Evolutionary conservation across 495 filamentous ascomycete genomes (phyloP).

Genomic region (Amniculicola lignicola): DNA sequence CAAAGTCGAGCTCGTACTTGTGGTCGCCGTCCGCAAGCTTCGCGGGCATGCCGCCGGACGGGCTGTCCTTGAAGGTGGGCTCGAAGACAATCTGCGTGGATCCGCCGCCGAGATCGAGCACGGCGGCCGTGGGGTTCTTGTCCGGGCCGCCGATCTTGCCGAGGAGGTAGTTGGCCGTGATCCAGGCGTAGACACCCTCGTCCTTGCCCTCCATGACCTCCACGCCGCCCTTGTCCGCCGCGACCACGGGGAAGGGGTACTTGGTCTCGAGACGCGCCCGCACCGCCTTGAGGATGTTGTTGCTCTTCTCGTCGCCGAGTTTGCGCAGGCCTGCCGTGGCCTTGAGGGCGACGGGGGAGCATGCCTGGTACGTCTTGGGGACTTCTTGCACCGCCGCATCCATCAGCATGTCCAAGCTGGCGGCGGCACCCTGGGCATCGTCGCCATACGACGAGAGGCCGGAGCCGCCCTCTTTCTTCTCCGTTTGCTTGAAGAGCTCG

Average conservation of each 20-base stretch:
- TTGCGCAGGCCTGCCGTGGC: conserved; percentile 90
- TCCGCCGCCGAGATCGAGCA: conserved; percentile 94
- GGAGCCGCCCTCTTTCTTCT: conserved; percentile 70
- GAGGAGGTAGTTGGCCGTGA: conserved; percentile 96
- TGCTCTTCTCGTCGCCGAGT: conserved; percentile 75
- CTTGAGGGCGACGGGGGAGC: conserved; percentile 91
- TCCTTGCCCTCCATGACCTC: conserved; percentile 94
- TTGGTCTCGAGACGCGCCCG: conserved; percentile 75
- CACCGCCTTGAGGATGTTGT: conserved; percentile 82
- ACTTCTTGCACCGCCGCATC: conserved; percentile 77
- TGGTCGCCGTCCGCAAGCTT: conserved; percentile 85
- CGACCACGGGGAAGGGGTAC: conserved; percentile 92
- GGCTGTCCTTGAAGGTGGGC: conserved; percentile 76
- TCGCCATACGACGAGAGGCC: conserved; percentile 82
- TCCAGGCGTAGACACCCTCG: conserved; percentile 99
- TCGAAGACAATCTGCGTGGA: conserved; percentile 98
- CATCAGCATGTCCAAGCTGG: conserved; percentile 83
- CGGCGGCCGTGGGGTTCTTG: conserved; percentile 81
- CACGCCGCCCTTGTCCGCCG: conserved; percentile 77
- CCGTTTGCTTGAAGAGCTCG: conserved; percentile 87
- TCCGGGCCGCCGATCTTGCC: conserved; percentile 95
- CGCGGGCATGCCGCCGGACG: conserved; percentile 79
- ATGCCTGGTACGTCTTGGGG: conserved; percentile 80
- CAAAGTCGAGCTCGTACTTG: conserved; percentile 90
- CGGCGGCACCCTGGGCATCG: conserved; percentile 82